Percentiles rank a stretch among this genome's conserved stretches.
These are phyloP conservation scores for Malus asiatica DNA, from an alignment of 306 rosid species.

Conservation along the genomic window DNA sequence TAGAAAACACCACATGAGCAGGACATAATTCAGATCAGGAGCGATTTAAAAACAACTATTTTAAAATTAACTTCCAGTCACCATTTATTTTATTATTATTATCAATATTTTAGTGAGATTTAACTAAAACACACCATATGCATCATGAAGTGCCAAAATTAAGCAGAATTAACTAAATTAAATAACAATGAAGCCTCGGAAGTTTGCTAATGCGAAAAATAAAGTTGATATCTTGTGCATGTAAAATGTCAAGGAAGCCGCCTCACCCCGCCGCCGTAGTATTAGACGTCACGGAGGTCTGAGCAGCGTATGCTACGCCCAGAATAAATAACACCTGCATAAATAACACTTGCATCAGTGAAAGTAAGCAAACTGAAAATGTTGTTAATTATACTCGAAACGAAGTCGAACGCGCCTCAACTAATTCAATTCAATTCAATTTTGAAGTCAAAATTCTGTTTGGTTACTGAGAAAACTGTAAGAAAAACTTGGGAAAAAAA, in stretches of 20 bases:
- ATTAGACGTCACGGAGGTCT: slow-evolving; percentile 29
- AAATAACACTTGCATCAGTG: background rate
- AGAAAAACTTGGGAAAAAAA: background rate
- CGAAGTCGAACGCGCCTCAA: background rate
- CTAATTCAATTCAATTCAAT: background rate
- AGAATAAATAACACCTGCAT: slow-evolving; percentile 58
- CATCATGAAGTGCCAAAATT: background rate
- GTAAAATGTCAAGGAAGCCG: background rate
- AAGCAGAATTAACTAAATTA: background rate
- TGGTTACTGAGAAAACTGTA: background rate
- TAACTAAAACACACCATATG: background rate
- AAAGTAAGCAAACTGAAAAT: background rate
- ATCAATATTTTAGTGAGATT: background rate
- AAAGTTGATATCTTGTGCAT: background rate
- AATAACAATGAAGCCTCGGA: background rate
- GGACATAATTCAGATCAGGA: background rate
- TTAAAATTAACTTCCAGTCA: background rate
- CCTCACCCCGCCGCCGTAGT: slow-evolving; percentile 21
- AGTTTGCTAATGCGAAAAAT: background rate
- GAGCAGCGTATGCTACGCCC: slow-evolving; percentile 33
- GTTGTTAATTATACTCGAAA: background rate
- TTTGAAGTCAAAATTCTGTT: background rate
- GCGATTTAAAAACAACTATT: background rate
- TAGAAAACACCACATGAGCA: background rate
- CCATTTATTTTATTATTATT: background rate